Evolutionary conservation across 306 rosid genomes (phyloP).

Genomic region (Acacia confusa): DNA sequence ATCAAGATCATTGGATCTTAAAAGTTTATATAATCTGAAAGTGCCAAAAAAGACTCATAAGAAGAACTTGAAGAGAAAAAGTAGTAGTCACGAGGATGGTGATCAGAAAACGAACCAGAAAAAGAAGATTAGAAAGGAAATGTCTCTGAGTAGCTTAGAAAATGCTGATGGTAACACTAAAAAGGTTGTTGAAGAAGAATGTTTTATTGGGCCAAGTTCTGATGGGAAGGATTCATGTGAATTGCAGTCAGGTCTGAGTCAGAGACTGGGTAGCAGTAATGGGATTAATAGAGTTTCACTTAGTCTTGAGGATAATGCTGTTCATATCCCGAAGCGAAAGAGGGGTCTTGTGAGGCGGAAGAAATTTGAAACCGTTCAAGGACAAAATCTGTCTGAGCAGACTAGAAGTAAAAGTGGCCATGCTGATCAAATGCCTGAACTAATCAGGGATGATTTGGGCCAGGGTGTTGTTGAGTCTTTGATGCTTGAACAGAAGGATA

Average conservation of each 20-base stretch:
- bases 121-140: conserved; percentile 66
- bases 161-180: conserved; percentile 57
- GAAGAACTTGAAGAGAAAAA: conserved; percentile 59
- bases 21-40: conserved; percentile 66
- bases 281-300: conserved; percentile 50
- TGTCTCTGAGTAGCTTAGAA: conserved; percentile 72
- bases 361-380: conserved; percentile 49
- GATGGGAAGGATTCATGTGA: conserved; percentile 43
- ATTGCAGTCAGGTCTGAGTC: conserved; percentile 44
- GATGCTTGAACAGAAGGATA: conserved; percentile 31
- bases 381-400: conserved; percentile 38
- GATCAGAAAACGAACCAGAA: conserved; percentile 51
- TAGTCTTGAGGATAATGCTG: conserved; percentile 42
- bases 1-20: conserved; percentile 86
- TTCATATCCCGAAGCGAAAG: conserved; percentile 83
- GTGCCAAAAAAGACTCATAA: conserved; percentile 37
- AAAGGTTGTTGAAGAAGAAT: conserved; percentile 50
- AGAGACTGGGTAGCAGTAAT: conserved; percentile 47
- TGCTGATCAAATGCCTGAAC: conserved; percentile 46
- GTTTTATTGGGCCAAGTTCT: conserved; percentile 44
- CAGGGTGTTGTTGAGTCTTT: conserved; percentile 38
- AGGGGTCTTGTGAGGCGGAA: conserved; percentile 75
- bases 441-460: conserved; percentile 47
- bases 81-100: conserved; percentile 36
- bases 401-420: conserved; percentile 41